These are phyloP conservation scores for Zymoseptoria passerinii DNA, from an alignment of 2,329 filamentous ascomycete genomes.

Conservation along the genomic window DNA sequence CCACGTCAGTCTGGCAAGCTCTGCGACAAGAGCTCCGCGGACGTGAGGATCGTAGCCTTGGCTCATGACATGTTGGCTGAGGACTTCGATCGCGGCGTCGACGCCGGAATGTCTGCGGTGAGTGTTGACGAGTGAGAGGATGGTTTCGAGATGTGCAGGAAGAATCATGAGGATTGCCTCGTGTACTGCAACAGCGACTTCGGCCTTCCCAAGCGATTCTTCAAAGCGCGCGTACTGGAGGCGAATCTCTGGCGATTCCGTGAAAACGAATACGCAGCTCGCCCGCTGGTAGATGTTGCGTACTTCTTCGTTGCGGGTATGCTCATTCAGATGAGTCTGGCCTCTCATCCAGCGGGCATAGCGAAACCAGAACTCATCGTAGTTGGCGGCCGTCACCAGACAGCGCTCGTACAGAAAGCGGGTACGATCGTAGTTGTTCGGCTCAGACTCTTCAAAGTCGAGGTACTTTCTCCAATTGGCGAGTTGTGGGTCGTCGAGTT, in stretches of 20 bases:
- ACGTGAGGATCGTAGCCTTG: constrained; percentile 51
- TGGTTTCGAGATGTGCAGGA: constrained; percentile 77
- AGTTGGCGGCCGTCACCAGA: constrained; percentile 83
- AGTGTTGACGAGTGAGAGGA: constrained; percentile 79
- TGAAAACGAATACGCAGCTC: constrained; percentile 74
- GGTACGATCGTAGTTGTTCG: constrained; percentile 61
- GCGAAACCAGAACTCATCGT: constrained; percentile 97
- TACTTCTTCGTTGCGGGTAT: constrained; percentile 72
- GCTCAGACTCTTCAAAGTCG: constrained; percentile 82
- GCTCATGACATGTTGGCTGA: constrained; percentile 63
- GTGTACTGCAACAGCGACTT: constrained; percentile 77
- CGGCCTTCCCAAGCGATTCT: constrained; percentile 68
- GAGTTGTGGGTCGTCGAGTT: constrained; percentile 77
- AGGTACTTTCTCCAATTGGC: constrained; percentile 93
- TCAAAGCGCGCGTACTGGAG: constrained; percentile 93
- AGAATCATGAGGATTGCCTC: constrained; percentile 66
- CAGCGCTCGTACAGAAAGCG: constrained; percentile 90
- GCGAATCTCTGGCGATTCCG: constrained; percentile 73
- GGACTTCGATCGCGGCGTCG: constrained; percentile 74
- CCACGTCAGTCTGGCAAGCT: constrained; percentile 83
- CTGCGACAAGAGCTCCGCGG: constrained; percentile 78
- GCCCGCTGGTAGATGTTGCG: constrained; percentile 88
- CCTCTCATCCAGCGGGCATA: constrained; percentile 90
- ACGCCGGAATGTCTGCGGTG: constrained; percentile 75
- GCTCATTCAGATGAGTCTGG: constrained; percentile 73